A percentile compares a stretch with the other conserved stretches of the same genome.
These are phyloP conservation scores for Avena eriantha DNA, from an alignment of 176 grass and related monocot genomes.

Conservation along the genomic window DNA sequence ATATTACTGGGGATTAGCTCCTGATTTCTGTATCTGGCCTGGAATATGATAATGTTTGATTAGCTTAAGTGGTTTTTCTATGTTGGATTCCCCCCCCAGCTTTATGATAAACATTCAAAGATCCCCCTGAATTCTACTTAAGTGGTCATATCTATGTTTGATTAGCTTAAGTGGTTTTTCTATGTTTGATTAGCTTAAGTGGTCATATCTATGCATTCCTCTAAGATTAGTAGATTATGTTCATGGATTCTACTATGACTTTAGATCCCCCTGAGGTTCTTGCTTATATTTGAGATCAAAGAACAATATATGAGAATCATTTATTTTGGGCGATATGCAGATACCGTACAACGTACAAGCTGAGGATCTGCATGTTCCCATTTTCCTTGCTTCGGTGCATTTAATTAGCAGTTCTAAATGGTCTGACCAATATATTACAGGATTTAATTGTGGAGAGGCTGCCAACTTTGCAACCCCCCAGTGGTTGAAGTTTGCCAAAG, in stretches of 20 bases:
- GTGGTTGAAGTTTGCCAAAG: conserved; percentile 96
- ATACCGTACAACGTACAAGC: conserved; percentile 6
- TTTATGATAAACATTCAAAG: background rate
- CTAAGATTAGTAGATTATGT: no score
- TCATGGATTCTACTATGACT: background rate
- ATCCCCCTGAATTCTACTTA: no score
- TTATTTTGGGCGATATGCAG: background rate
- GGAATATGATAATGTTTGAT: background rate
- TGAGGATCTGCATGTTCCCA: background rate
- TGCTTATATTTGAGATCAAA: conserved; percentile 15
- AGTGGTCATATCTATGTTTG: background rate
- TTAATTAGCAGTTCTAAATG: conserved; percentile 30
- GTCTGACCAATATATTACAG: conserved; percentile 44
- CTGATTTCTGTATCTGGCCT: background rate
- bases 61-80: conserved; percentile 17
- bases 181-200: no score
- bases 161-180: no score
- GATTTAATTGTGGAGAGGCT: conserved; percentile 98
- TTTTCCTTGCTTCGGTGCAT: conserved; percentile 17
- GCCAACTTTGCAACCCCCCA: conserved; percentile 98
- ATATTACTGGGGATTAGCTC: background rate
- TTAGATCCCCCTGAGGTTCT: conserved; percentile 5
- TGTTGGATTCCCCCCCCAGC: background rate
- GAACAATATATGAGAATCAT: background rate
- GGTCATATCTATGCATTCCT: conserved; percentile 3